Evolutionary conservation across 1,284 basidiomycete species (phyloP), one percentile per base, ranked within the genome.

Genomic region (Earliella scabrosa): DNA sequence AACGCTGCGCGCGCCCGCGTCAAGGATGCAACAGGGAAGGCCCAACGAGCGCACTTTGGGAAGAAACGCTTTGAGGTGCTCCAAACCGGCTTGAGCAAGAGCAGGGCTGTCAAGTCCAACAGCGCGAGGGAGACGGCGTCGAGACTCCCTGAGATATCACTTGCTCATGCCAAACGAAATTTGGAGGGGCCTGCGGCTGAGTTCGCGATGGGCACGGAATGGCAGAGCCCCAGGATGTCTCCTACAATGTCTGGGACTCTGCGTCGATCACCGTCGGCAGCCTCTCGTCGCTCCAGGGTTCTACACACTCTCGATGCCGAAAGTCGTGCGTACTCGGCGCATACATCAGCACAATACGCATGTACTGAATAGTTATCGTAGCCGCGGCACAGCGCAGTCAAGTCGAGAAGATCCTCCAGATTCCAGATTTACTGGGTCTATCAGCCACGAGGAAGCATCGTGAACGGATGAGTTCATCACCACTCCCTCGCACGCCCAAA

Each of bases 31-130:
- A 70, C 75, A 2, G 73, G 77, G 7, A 77, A 79, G 48, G 70
- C 75, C 24, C 81, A 86, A 58, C 83, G 80, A 56, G 74, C 71
- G 16, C 81, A 82, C 59, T 87, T 87, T 63, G 77, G 82, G 31
- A 77, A 78, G 52, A 78, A 81, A 61, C 75, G 78, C n/a, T 72
- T 85, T 32, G 76, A 82, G 45, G 71, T 85, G 45, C 72, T 85
- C 5, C 73, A 77, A 9, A 77, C 76, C 34, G 68, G 69, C 21
- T 62, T 74, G 27, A 63, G 62, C 50, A 66, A 61, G 34, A 41
- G 50, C 10, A 44, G 52, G 3, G 40, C 41, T 4, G 40, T 18
- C 14, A 23, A 13, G n/a, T 14, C 8, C 14, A 43, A n/a, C 46
- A 20, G 13, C 13, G 34, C 49, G n/a, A 23, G 18, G 26, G 32